phyloP scores from a whole-genome alignment of 371 early-diverging fungal genomes.

The Syncephalastrum sp. region DNA sequence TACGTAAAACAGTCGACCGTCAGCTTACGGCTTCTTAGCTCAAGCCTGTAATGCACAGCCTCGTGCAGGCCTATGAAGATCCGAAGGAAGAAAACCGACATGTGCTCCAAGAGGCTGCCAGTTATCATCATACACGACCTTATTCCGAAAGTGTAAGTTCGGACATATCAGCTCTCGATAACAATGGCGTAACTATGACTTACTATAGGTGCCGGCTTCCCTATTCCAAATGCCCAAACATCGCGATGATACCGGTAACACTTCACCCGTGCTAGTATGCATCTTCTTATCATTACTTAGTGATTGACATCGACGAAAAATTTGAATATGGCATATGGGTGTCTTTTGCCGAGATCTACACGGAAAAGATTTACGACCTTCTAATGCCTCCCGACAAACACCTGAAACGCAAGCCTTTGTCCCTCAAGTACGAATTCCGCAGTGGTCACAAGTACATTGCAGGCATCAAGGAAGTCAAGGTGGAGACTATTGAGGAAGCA shows the following conservation, averaged over 20 bases:
- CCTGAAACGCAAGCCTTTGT: constrained; percentile 44
- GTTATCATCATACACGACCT: too few relatives aligned
- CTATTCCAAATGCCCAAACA: too few relatives aligned
- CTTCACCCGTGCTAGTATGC: too few relatives aligned
- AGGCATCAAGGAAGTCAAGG: constrained; percentile 59
- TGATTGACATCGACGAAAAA: constrained; percentile 37
- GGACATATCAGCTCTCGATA: too few relatives aligned
- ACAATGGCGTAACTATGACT: too few relatives aligned
- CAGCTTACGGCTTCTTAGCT: constrained; percentile 16
- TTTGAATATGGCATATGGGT: constrained; percentile 73
- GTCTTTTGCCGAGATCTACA: constrained; percentile 83
- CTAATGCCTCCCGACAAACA: constrained; percentile 46
- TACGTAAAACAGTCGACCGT: not conserved
- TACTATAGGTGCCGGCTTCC: too few relatives aligned
- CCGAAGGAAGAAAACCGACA: constrained; percentile 32
- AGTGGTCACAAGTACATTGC: constrained; percentile 59
- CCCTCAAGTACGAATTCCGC: constrained; percentile 56
- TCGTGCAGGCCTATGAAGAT: constrained; percentile 32
- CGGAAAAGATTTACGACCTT: constrained; percentile 83
- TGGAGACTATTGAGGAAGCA: constrained; percentile 61
- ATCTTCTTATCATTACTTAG: constrained; percentile 11
- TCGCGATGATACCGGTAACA: too few relatives aligned
- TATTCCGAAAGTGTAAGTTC: too few relatives aligned
- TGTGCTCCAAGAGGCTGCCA: constrained; percentile 17
- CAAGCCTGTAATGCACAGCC: constrained; percentile 50